Percentiles rank a stretch among this genome's conserved stretches.
Evolutionary conservation across 495 filamentous ascomycete species (phyloP).

Genomic region (Trichoderma orchidacearum): DNA sequence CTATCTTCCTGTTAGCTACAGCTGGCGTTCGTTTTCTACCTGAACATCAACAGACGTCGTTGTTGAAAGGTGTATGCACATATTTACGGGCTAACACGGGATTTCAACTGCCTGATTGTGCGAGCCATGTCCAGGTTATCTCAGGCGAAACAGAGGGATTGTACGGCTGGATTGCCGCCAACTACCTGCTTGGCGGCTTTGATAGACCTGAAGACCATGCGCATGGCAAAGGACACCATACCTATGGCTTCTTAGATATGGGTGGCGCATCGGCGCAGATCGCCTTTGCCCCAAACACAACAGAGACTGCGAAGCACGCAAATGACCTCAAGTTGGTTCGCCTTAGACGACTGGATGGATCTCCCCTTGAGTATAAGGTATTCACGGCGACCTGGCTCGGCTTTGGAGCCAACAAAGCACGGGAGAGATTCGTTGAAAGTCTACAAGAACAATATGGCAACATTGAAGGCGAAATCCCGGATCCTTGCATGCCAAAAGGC

Average conservation of each 20-base stretch:
- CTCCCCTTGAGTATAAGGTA: conserved; percentile 63
- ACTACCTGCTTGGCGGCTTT: conserved; percentile 91
- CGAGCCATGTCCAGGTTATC: conserved; percentile 85
- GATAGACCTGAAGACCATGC: conserved; percentile 59
- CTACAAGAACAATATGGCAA: conserved; percentile 46
- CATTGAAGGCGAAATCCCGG: conserved; percentile 54
- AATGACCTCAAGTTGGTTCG: conserved; percentile 80
- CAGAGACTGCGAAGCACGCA: conserved; percentile 79
- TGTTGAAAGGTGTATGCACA: conserved; percentile 69
- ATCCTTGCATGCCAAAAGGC: conserved; percentile 81
- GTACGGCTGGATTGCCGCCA: conserved; percentile 98
- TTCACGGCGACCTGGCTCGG: conserved; percentile 96
- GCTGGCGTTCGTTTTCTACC: conserved; percentile 93
- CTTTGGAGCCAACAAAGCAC: conserved; percentile 86
- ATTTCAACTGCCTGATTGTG: conserved; percentile 84
- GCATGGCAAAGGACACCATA: conserved; percentile 79
- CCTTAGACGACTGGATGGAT: conserved; percentile 68
- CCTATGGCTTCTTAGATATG: conserved; percentile 98
- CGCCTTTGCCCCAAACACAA: conserved; percentile 89
- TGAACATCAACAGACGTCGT: conserved; percentile 48
- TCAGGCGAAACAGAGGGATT: conserved; percentile 93
- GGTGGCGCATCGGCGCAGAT: conserved; percentile 95
- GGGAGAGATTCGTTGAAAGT: conserved; percentile 62
- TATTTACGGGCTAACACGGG: conserved; percentile 67
- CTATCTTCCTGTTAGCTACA: conserved; percentile 88